Base-by-base conservation (phyloP, 345 rosid genomes). In the Camelina sativa region DNA sequence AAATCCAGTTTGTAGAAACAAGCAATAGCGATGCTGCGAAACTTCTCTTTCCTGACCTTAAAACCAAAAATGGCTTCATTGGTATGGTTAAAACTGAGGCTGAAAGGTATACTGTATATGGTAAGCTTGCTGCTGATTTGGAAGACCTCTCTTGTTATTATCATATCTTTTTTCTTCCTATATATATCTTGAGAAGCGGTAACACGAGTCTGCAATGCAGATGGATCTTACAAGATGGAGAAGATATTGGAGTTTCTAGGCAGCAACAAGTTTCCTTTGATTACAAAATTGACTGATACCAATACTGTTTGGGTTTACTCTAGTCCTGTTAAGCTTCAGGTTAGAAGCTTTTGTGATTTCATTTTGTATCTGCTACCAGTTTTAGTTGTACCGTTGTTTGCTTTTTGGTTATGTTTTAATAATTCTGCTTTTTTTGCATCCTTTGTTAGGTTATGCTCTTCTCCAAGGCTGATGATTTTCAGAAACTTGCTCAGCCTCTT, bases 1-100 rank as follows among this genome's bases (percentile, higher is more conserved):
- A 85, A 77, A 74, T 91, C 84, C 96, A 93, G 85, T 91, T 91
- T 85, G 84, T 78, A 7, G 91, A 84, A 85, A 80, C 83, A 23
- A 75, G 71, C 67, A 70, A 73, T 67, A 47, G 44, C 48, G 76
- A 69, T 55, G 80, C 80, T 47, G 98, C 91, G 34, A 83, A 74
- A 75, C 74, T 77, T 81, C 87, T 93, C 17, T 87, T 79, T 82
- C 97, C 92, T 23, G 80, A 86, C 47, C 25, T 80, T 68, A 84
- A 74, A 63, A 48, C 76, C 52, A 19, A 69, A 1, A 41, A 80
- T 37, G 51, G 57, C 66, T 93, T 86, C 73, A 67, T 91, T 40
- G 97, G 96, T 52, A 60, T 93, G 69, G 93, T 93, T 74, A 91
- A 91, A 85, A 85, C 82, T 69, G 97, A 91, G 63, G 92, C 93